Conservation (phyloP, 73 alveolate species). For the Uronychia binucleata region DNA sequence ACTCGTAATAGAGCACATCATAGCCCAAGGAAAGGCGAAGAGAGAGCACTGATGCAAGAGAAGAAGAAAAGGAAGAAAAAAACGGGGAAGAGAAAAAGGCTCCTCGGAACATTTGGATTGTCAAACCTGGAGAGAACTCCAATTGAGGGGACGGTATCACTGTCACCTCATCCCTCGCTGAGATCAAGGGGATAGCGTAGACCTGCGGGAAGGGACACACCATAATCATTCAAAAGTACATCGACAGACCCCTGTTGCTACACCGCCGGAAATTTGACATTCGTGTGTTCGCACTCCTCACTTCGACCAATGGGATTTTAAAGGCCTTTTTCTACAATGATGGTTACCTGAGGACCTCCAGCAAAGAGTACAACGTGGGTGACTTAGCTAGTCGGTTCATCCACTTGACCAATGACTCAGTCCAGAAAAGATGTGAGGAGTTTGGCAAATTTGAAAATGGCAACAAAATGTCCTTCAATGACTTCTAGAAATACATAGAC, state of each 20-base stretch:
- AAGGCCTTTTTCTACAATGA: slow-evolving; percentile 72
- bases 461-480: slow-evolving; percentile 80
- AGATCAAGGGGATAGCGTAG: not conserved
- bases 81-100: not conserved
- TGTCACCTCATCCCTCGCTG: not conserved
- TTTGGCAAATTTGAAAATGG: slow-evolving; percentile 87
- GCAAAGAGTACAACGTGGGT: slow-evolving; percentile 63
- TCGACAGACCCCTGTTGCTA: slow-evolving; percentile 74
- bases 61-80: not conserved
- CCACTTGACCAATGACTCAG: slow-evolving; percentile 90
- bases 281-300: slow-evolving; percentile 75
- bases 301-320: slow-evolving; percentile 50
- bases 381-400: slow-evolving; percentile 57
- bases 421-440: slow-evolving; percentile 77
- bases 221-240: slow-evolving; percentile 71
- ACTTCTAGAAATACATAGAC: slow-evolving; percentile 70
- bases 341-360: slow-evolving; percentile 79
- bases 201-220: not conserved
- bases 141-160: not conserved
- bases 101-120: not conserved
- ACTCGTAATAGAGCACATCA: not conserved
- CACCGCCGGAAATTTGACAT: slow-evolving; percentile 83
- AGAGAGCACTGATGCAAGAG: not conserved
- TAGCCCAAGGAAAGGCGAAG: not conserved
- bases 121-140: not conserved